A percentile compares a stretch with the other conserved stretches of the same genome.
These are phyloP conservation scores for Nemania sp. DNA, from an alignment of 2,329 filamentous ascomycete genomes.

Conservation along the genomic window DNA sequence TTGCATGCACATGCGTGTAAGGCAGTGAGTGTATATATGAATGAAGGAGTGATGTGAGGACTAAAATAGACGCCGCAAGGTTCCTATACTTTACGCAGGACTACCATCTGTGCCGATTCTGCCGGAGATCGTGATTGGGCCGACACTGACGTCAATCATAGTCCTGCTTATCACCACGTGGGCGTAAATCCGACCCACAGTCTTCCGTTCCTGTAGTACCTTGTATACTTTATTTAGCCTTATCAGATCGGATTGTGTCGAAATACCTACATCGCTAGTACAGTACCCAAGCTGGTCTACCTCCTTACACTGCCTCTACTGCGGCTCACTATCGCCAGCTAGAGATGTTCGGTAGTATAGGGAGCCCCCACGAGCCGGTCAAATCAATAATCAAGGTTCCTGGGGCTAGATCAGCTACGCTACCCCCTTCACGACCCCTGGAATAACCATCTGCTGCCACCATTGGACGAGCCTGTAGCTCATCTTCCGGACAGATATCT, in stretches of 20 bases:
- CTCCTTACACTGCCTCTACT: not conserved
- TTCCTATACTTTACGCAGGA: not conserved
- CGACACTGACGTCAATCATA: slow-evolving; percentile 31
- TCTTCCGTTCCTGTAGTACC: not conserved
- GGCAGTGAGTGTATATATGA: no score
- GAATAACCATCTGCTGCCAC: not conserved
- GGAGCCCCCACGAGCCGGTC: no score
- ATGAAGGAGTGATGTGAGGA: no score
- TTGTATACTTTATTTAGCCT: not conserved
- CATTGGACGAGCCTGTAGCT: not conserved
- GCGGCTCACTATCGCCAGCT: no score
- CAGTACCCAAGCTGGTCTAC: no score
- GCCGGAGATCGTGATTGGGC: not conserved
- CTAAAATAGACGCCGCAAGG: no score
- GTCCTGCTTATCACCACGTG: slow-evolving; percentile 39
- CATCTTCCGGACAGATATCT: not conserved
- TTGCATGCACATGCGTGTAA: no score
- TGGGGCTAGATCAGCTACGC: not conserved
- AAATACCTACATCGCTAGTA: not conserved
- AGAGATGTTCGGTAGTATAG: no score
- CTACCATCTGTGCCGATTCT: no score
- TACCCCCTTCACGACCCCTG: no score
- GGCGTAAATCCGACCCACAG: slow-evolving; percentile 12
- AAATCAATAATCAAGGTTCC: no score
- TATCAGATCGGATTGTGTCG: no score